These are phyloP conservation scores for Taphrina flavorubra DNA, from an alignment of 1,139 yeast genomes.

Conservation along the genomic window DNA sequence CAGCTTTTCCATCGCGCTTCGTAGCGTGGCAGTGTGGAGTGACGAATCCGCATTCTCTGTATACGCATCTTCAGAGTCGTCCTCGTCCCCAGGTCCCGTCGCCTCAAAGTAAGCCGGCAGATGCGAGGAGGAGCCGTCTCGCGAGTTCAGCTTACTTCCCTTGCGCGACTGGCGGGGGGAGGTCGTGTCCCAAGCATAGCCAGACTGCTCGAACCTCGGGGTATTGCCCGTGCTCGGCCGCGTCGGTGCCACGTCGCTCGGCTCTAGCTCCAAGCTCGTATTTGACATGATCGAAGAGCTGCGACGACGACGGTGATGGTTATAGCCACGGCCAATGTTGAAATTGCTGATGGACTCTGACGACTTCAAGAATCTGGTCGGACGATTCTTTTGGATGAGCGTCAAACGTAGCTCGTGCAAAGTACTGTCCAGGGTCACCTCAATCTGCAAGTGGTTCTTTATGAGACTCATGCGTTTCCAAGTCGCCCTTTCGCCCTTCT, in stretches of 20 bases:
- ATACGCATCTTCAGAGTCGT: not conserved
- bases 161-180: conserved; percentile 9
- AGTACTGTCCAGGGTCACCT: conserved; percentile 31
- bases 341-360: conserved; percentile 28
- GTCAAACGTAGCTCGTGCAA: conserved; percentile 31
- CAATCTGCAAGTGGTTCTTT: conserved; percentile 32
- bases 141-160: conserved; percentile 4
- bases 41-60: not conserved
- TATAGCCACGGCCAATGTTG: conserved; percentile 7
- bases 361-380: conserved; percentile 19
- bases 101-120: not conserved
- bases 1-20: conserved; percentile 1
- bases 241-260: conserved; percentile 38
- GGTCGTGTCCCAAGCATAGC: conserved; percentile 28
- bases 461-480: conserved; percentile 57
- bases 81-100: not conserved
- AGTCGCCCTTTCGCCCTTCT: conserved; percentile 86
- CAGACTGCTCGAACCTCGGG: conserved; percentile 19
- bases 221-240: conserved; percentile 2
- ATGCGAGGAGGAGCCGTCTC: conserved; percentile 11
- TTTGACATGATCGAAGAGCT: conserved; percentile 26
- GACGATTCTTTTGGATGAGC: conserved; percentile 18
- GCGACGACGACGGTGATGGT: conserved; percentile 24
- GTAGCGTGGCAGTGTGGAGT: not conserved
- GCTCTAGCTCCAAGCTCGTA: conserved; percentile 30